These are phyloP conservation scores for Tetracladium maxilliforme DNA, from an alignment of 2,329 filamentous ascomycete species.

Conservation along the genomic window DNA sequence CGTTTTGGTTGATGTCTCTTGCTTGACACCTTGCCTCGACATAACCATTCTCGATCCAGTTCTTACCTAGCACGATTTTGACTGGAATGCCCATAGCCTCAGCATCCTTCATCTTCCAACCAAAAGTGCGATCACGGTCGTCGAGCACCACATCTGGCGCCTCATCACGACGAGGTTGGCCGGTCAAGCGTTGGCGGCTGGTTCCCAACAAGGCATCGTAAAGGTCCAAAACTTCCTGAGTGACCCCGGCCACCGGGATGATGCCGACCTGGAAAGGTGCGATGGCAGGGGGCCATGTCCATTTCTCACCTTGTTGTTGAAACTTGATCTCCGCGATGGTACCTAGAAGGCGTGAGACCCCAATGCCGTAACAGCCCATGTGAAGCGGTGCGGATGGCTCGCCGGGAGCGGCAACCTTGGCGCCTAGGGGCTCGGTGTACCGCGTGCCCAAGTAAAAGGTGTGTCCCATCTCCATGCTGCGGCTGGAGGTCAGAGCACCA, in stretches of 20 bases:
- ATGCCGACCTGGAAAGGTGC: constrained; percentile 72
- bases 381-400: constrained; percentile 39
- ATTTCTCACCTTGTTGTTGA: constrained; percentile 64
- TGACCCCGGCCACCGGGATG: constrained; percentile 32
- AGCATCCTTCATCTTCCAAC: constrained; percentile 83
- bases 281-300: constrained; percentile 84
- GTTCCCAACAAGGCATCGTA: constrained; percentile 41
- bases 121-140: constrained; percentile 52
- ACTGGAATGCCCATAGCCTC: constrained; percentile 82
- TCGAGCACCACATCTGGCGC: constrained; percentile 52
- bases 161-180: not conserved
- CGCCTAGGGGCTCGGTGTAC: constrained; percentile 64
- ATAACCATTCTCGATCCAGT: no score
- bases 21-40: no score
- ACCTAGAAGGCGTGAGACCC: constrained; percentile 78
- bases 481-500: constrained; percentile 48
- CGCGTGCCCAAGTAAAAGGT: constrained; percentile 88
- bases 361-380: constrained; percentile 96
- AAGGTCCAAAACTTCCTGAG: constrained; percentile 36
- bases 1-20: no score
- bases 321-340: constrained; percentile 66
- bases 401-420: constrained; percentile 35
- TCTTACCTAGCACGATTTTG: constrained; percentile 61
- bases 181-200: not conserved
- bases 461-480: constrained; percentile 81